A percentile compares a stretch with the other conserved stretches of the same genome.
Conservation (phyloP, 345 rosid genomes). For the Excoecaria cochinchinensis region DNA sequence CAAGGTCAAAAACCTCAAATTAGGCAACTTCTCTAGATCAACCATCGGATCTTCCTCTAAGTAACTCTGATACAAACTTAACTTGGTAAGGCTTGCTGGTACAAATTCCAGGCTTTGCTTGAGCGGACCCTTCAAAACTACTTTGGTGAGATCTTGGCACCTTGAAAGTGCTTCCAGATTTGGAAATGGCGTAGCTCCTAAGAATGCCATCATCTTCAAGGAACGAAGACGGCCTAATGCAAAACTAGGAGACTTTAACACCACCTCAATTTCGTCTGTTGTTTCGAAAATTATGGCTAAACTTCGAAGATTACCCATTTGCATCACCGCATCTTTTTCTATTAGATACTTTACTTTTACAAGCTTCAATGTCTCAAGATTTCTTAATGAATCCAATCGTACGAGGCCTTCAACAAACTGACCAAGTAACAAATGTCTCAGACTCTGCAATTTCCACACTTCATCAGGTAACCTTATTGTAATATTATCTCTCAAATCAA, state of each 20-base stretch:
- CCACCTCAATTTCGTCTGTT: neutral
- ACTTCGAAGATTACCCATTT: slow-evolving; percentile 1
- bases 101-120: neutral
- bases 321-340: neutral
- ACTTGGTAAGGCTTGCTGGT: slow-evolving; percentile 15
- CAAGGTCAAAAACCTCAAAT: too few species aligned
- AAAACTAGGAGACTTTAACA: neutral
- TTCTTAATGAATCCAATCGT: neutral
- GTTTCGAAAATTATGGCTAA: neutral
- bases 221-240: neutral
- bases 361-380: neutral
- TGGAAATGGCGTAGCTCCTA: neutral
- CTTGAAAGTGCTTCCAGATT: neutral
- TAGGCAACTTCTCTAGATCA: too few species aligned
- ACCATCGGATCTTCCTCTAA: neutral
- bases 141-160: neutral
- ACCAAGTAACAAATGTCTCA: slow-evolving; percentile 5
- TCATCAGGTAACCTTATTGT: neutral
- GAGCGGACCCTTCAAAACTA: neutral
- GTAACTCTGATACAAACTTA: neutral
- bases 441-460: neutral
- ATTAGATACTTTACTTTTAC: neutral
- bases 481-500: neutral
- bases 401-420: too few species aligned
- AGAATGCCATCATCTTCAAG: neutral